phyloP scores from a whole-genome alignment of 108 stramenopile species.

The Cyclotella baltica region DNA sequence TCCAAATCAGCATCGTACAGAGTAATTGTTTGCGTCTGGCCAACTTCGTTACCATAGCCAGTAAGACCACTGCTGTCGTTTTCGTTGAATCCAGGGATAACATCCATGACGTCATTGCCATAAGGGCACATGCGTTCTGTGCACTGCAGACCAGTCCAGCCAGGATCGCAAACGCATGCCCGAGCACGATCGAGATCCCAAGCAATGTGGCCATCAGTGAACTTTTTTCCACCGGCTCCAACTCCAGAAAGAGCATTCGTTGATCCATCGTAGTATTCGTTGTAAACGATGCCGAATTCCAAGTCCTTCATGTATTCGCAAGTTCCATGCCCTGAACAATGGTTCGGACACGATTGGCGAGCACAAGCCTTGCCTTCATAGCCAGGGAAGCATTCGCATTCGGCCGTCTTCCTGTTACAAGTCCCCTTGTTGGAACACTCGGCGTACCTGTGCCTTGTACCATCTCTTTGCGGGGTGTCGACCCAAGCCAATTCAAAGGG shows the following conservation, averaged over 20 bases:
- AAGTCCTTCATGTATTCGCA: slow-evolving; percentile 70
- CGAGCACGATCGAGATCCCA: slow-evolving; percentile 80
- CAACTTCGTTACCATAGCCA: slow-evolving; percentile 46
- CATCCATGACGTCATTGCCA: slow-evolving; percentile 79
- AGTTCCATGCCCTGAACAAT: slow-evolving; percentile 68
- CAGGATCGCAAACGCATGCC: slow-evolving; percentile 77
- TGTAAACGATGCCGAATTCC: slow-evolving; percentile 53
- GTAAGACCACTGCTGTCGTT: slow-evolving; percentile 24
- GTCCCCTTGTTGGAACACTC: slow-evolving; percentile 80
- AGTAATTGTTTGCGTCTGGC: slow-evolving; percentile 60
- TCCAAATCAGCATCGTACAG: slow-evolving; percentile 52
- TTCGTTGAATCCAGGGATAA: slow-evolving; percentile 51
- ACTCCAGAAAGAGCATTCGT: slow-evolving; percentile 50
- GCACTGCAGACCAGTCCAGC: slow-evolving; percentile 75
- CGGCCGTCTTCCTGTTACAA: slow-evolving; percentile 62
- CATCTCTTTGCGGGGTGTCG: slow-evolving; percentile 40
- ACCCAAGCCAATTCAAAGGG: slow-evolving; percentile 62
- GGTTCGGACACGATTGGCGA: slow-evolving; percentile 60
- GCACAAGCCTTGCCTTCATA: slow-evolving; percentile 68
- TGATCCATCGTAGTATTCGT: slow-evolving; percentile 63
- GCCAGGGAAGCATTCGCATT: slow-evolving; percentile 67
- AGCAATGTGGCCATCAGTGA: slow-evolving; percentile 16
- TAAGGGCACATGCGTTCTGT: slow-evolving; percentile 70
- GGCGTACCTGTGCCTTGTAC: slow-evolving; percentile 63
- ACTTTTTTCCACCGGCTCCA: slow-evolving; percentile 52